Evolutionary conservation across 179 eudicot species (phyloP), one percentile per base, ranked within the genome.

Genomic region (Beta corolliflora): DNA sequence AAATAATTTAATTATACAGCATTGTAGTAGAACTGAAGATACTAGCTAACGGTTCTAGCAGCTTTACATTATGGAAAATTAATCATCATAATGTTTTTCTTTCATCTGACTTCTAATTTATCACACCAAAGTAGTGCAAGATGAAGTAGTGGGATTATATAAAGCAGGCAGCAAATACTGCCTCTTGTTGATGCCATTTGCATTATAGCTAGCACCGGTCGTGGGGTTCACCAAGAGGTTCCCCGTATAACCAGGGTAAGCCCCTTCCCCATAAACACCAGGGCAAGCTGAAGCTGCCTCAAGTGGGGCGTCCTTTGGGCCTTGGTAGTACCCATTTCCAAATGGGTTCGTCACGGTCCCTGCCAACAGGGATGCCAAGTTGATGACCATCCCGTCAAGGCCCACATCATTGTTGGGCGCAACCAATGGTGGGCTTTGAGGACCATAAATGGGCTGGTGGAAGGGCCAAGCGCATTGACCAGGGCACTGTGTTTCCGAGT

Each of bases 391-490:
- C 5, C 88, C 88, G 15, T 86, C 88, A 18, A 83, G 10, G 76
- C 88, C 87, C 75, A 82, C 83, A 31, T 85, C 83, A 66, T 71
- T 79, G 77, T 85, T 85, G 44, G 87, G 85, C 11, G 88, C 83
- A 8, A 82, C 63, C 73, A 85, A 45, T 31, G 85, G 88, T 29
- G 83, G 73, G 81, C 81, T 58, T 72, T 85, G 88, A 77, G 85
- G 88, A 53, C 88, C 88, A 54, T 82, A 85, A 7, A 85, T 77
- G 79, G 88, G 88, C 79, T 85, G 79, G 81, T 85, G 87, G 59
- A 85, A 85, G 13, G 87, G 87, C 87, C 87, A 85, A 7, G 87
- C 85, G 7, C 88, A 86, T 69, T 83, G 82, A 23, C 88, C 88
- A 0, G 88, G 88, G 15, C 88, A 83, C 45, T 86, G 88, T 0